phyloP scores from a whole-genome alignment of 805 yeast genomes.

The Yarrowia osloensis region DNA sequence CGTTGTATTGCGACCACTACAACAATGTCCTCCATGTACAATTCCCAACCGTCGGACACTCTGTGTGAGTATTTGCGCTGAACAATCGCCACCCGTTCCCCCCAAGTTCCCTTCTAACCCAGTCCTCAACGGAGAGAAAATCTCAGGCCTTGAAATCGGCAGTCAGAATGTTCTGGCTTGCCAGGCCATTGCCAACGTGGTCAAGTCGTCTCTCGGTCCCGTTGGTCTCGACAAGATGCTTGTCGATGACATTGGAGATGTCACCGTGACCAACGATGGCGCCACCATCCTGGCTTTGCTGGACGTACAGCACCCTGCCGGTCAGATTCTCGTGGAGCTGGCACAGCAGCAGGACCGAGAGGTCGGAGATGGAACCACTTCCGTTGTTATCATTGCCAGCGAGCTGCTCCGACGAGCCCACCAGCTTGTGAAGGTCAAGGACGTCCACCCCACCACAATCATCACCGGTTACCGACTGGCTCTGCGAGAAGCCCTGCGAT shows the following conservation, averaged over 20 bases:
- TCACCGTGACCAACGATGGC: slow-evolving; percentile 97
- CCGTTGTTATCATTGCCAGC: slow-evolving; percentile 93
- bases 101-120: slow-evolving; percentile 31
- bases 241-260: slow-evolving; percentile 98
- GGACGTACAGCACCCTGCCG: slow-evolving; percentile 99
- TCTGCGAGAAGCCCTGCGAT: slow-evolving; percentile 83
- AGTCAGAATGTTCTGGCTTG: slow-evolving; percentile 96
- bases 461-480: slow-evolving; percentile 96
- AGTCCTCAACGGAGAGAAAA: slow-evolving; percentile 92
- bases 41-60: slow-evolving; percentile 86
- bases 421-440: slow-evolving; percentile 83
- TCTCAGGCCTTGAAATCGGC: slow-evolving; percentile 94
- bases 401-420: slow-evolving; percentile 91
- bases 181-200: slow-evolving; percentile 77
- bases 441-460: slow-evolving; percentile 94
- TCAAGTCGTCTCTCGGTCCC: slow-evolving; percentile 93
- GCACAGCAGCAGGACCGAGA: slow-evolving; percentile 99
- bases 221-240: slow-evolving; percentile 98
- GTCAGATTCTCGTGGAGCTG: slow-evolving; percentile 91
- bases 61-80: slow-evolving; percentile 51
- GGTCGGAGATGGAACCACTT: slow-evolving; percentile 98
- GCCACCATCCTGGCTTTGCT: slow-evolving; percentile 88
- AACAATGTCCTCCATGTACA: slow-evolving; percentile 62
- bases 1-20: neutral
- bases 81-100: neutral